Conservation (phyloP, 2,329 filamentous ascomycete species). For the Scedosporium aurantiacum region DNA sequence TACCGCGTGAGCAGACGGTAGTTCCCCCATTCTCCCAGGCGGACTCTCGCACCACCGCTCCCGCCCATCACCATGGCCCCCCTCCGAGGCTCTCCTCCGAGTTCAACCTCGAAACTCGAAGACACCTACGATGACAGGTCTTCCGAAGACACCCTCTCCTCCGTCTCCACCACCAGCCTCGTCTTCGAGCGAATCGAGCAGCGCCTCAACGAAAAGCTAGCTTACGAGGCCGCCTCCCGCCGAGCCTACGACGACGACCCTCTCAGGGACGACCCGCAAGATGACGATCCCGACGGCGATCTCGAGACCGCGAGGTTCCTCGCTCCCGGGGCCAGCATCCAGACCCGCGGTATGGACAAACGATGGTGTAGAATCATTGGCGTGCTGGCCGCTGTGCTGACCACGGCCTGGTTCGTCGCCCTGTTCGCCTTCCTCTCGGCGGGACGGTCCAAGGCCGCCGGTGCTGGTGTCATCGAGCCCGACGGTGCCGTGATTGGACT, state of each 20-base stretch:
- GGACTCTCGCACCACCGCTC: not conserved
- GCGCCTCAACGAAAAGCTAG: slow-evolving; percentile 24
- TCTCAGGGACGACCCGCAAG: slow-evolving; percentile 1
- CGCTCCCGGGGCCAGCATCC: slow-evolving; percentile 21
- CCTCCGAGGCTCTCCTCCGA: not conserved
- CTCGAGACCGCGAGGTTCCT: slow-evolving; percentile 46
- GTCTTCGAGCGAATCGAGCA: slow-evolving; percentile 69
- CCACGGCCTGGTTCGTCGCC: slow-evolving; percentile 58
- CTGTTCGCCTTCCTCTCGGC: slow-evolving; percentile 55
- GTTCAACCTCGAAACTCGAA: not conserved
- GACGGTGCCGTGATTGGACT: slow-evolving; percentile 47
- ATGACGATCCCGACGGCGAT: slow-evolving; percentile 14
- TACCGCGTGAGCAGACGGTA: not conserved
- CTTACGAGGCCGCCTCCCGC: not conserved
- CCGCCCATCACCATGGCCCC: not conserved
- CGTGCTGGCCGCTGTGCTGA: slow-evolving; percentile 47
- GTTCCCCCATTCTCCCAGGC: not conserved
- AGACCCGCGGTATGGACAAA: slow-evolving; percentile 50
- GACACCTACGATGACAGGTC: not conserved
- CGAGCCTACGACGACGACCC: slow-evolving; percentile 5
- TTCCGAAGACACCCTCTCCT: slow-evolving; percentile 54
- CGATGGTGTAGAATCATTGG: slow-evolving; percentile 52
- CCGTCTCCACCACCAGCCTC: slow-evolving; percentile 72
- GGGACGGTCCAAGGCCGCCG: slow-evolving; percentile 55
- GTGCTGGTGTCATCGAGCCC: slow-evolving; percentile 55